Conservation (phyloP, 2,329 filamentous ascomycete species). For the Colletotrichum sansevieriae region DNA sequence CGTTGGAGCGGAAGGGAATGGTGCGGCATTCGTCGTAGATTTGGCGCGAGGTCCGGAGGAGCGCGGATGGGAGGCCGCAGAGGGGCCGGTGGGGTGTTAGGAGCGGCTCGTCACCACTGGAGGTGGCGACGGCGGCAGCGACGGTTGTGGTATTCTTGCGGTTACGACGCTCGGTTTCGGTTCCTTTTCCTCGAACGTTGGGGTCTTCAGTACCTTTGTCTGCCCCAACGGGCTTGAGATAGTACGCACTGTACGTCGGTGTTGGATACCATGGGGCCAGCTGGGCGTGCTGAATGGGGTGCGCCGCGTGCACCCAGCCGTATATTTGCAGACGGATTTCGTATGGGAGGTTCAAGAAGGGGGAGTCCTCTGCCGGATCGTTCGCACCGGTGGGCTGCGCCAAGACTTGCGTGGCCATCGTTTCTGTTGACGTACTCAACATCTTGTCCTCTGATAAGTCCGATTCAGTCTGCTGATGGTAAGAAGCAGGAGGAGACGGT, state of each 20-base stretch:
- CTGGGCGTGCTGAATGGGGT: conserved; percentile 54
- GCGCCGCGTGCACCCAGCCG: conserved; percentile 54
- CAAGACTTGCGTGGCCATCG: not conserved
- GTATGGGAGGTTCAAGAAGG: conserved; percentile 55
- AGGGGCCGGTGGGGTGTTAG: conserved; percentile 54
- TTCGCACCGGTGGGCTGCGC: not conserved
- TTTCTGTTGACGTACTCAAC: not conserved
- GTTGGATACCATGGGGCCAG: conserved; percentile 57
- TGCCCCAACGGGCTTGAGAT: conserved; percentile 44
- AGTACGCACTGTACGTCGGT: conserved; percentile 50
- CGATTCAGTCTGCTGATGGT: not conserved
- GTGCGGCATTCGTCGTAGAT: conserved; percentile 58
- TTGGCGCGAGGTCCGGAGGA: conserved; percentile 55
- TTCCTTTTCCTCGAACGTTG: conserved; percentile 7
- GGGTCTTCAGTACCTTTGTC: conserved; percentile 9
- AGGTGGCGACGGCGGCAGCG: not conserved
- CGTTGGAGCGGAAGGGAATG: conserved; percentile 57
- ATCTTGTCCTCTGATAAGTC: not conserved
- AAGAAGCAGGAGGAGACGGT: not conserved
- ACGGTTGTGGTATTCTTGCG: not conserved
- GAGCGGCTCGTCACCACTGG: conserved; percentile 15
- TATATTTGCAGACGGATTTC: conserved; percentile 64
- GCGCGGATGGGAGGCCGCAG: conserved; percentile 55
- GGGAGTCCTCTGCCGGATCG: conserved; percentile 10
- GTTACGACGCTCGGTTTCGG: not conserved